Conservation (phyloP, 176 grass and related monocot genomes). For the Pontederia paniculata region DNA sequence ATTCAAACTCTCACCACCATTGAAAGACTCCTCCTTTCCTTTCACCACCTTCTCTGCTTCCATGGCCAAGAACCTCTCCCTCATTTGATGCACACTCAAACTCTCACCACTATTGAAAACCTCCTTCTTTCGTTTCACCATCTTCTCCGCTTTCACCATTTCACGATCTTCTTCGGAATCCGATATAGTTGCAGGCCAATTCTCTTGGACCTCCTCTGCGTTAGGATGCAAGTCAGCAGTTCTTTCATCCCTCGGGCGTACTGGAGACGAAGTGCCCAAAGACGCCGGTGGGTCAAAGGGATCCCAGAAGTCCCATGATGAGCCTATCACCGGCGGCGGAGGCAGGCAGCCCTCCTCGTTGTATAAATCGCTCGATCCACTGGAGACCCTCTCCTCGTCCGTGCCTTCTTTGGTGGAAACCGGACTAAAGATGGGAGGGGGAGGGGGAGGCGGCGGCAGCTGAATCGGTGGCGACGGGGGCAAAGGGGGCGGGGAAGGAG, state of each 20-base stretch:
- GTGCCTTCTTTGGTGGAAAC: conserved; percentile 30
- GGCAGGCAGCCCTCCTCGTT: conserved; percentile 64
- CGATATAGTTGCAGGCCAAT: conserved; percentile 56
- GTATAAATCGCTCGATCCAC: conserved; percentile 35
- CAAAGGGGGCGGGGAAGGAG: conserved; percentile 22
- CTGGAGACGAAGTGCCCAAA: conserved; percentile 32
- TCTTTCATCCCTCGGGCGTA: conserved; percentile 32
- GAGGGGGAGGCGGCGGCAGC: conserved; percentile 37
- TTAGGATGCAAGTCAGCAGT: conserved; percentile 24
- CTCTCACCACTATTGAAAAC: conserved; percentile 8
- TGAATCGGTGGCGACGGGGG: conserved; percentile 30
- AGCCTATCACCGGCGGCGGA: conserved; percentile 41
- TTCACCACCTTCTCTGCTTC: neutral
- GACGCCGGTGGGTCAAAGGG: conserved; percentile 30
- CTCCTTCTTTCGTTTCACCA: neutral
- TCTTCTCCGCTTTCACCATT: conserved; percentile 11
- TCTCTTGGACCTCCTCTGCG: conserved; percentile 32
- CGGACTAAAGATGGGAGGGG: conserved; percentile 58
- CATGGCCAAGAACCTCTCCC: conserved; percentile 14
- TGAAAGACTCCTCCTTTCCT: conserved; percentile 10
- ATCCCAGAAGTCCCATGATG: conserved; percentile 52
- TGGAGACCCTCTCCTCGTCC: conserved; percentile 22
- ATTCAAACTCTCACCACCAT: conserved; percentile 10
- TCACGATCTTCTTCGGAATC: conserved; percentile 52
- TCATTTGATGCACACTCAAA: conserved; percentile 17